Evolutionary conservation across 495 filamentous ascomycete genomes (phyloP).

Genomic region (Geoglossum glabrum): DNA sequence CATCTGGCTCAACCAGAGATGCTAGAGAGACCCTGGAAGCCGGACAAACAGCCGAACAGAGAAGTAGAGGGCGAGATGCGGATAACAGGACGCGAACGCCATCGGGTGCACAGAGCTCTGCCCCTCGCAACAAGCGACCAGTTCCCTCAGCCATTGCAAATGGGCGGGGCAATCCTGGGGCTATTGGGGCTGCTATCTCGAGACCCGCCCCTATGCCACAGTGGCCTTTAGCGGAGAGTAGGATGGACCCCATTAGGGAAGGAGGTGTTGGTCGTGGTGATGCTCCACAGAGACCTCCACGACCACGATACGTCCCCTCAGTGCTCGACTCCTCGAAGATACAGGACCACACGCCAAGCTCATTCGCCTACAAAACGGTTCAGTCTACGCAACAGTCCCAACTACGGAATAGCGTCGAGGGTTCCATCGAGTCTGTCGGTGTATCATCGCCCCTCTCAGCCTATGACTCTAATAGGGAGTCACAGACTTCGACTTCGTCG

Average conservation of each 20-base stretch:
- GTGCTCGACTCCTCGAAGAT: not conserved
- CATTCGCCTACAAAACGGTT: not conserved
- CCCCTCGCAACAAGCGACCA: not conserved
- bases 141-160: not conserved
- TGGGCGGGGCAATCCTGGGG: not conserved
- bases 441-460: not conserved
- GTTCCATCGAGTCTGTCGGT: not conserved
- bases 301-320: conserved; percentile 2
- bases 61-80: not conserved
- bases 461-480: not conserved
- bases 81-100: not conserved
- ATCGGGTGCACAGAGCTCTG: not conserved
- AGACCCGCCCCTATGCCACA: not conserved
- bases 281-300: not conserved
- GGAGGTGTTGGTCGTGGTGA: not conserved
- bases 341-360: not conserved
- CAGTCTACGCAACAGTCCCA: not conserved
- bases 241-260: not conserved
- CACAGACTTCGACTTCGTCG: not conserved
- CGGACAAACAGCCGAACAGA: not conserved
- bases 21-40: not conserved
- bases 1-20: not conserved
- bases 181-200: not conserved
- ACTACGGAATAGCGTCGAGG: not conserved
- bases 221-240: not conserved